Conservation (phyloP, 352 stramenopile species). For the Aphanomyces cochlioides region DNA sequence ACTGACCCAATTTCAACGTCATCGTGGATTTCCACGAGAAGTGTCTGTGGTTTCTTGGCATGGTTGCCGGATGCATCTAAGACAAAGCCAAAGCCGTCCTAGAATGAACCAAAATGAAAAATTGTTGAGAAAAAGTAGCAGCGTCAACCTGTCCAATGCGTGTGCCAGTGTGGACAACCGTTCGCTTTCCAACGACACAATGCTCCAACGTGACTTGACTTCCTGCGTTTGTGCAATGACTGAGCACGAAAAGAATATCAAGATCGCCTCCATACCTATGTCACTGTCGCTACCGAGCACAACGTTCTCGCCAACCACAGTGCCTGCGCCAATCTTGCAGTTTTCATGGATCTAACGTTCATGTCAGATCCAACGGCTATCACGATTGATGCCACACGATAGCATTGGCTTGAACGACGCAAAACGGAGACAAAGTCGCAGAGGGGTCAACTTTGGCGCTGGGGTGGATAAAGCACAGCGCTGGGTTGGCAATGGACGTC, state of each 20-base stretch:
- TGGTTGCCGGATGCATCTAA: slow-evolving; percentile 49
- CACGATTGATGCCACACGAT: background rate
- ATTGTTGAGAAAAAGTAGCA: background rate
- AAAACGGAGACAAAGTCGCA: slow-evolving; percentile 17
- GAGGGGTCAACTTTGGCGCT: slow-evolving; percentile 31
- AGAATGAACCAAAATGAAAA: slow-evolving; percentile 1
- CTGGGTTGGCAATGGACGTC: background rate
- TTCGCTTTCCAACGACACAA: slow-evolving; percentile 54
- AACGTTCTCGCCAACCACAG: slow-evolving; percentile 53
- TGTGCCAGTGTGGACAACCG: slow-evolving; percentile 68
- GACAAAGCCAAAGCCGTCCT: slow-evolving; percentile 82
- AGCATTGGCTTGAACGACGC: slow-evolving; percentile 26
- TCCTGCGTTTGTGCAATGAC: background rate
- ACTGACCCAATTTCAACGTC: slow-evolving; percentile 75
- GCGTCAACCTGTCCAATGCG: slow-evolving; percentile 54
- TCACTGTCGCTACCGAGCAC: slow-evolving; percentile 47
- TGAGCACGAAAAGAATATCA: background rate
- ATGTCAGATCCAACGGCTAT: background rate
- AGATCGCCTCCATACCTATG: slow-evolving; percentile 34
- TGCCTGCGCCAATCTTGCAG: slow-evolving; percentile 56
- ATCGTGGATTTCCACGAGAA: slow-evolving; percentile 71
- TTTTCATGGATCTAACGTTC: slow-evolving; percentile 49
- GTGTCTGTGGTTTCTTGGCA: slow-evolving; percentile 76
- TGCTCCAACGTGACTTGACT: slow-evolving; percentile 64
- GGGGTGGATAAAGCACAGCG: slow-evolving; percentile 31